These are phyloP conservation scores for Talaromyces sp. DNA, from an alignment of 2,329 filamentous ascomycete species.

Conservation along the genomic window DNA sequence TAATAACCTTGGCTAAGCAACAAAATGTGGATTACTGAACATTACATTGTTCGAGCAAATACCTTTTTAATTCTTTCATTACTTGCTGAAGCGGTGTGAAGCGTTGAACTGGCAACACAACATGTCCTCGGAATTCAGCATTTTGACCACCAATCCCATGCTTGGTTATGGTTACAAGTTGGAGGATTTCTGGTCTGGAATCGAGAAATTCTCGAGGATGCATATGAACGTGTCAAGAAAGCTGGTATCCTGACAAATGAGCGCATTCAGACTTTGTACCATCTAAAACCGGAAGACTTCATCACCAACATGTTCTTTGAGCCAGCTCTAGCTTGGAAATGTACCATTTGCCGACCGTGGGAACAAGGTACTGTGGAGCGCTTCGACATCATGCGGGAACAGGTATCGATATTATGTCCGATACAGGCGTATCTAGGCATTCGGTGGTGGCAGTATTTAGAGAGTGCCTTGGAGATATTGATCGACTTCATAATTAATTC, in stretches of 20 bases:
- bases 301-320: conserved; percentile 22
- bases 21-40: too few species aligned
- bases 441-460: background rate
- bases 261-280: background rate
- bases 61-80: too few species aligned
- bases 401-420: background rate
- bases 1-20: too few species aligned
- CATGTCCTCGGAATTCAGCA: too few species aligned
- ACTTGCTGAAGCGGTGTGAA: too few species aligned
- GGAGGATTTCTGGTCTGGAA: too few species aligned
- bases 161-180: too few species aligned
- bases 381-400: background rate
- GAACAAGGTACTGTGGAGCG: background rate
- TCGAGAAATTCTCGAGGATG: background rate
- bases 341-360: background rate
- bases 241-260: background rate
- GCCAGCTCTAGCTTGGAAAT: conserved; percentile 6
- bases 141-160: too few species aligned
- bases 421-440: background rate
- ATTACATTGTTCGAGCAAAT: too few species aligned
- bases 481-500: background rate
- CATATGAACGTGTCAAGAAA: background rate
- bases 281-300: conserved; percentile 15
- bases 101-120: too few species aligned
- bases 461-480: background rate